Percentiles rank a stretch among this genome's conserved stretches.
Evolutionary conservation across 371 early-diverging fungal species (phyloP).

Genomic region (Dipsacomyces acuminosporus): DNA sequence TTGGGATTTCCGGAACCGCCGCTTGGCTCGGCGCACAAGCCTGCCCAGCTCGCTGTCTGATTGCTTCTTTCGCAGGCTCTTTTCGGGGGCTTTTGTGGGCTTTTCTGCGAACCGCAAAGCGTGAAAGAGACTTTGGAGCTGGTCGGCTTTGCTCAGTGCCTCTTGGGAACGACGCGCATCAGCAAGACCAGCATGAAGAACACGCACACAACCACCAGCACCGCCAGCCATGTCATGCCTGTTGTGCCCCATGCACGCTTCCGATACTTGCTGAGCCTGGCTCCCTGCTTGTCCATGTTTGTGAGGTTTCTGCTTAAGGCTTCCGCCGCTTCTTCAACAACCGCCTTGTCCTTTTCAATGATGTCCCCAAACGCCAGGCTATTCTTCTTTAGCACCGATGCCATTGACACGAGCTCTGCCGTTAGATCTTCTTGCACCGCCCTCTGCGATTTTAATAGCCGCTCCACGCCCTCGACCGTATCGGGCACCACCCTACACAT

Average conservation of each 20-base stretch:
- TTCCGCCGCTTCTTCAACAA: conserved; percentile 53
- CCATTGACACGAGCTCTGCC: conserved; percentile 60
- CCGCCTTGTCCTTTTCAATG: conserved; percentile 56
- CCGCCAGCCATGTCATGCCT: conserved; percentile 59
- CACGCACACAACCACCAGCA: conserved; percentile 59
- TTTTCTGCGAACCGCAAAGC: too few species aligned
- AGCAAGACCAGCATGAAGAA: conserved; percentile 66
- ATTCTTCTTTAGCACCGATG: conserved; percentile 60
- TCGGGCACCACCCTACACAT: conserved; percentile 26
- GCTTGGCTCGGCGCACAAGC: too few species aligned
- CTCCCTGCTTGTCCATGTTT: conserved; percentile 51
- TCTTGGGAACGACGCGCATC: conserved; percentile 64
- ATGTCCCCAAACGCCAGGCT: conserved; percentile 57
- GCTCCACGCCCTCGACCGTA: conserved; percentile 48
- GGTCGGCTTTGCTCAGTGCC: conserved; percentile 37
- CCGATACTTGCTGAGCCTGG: conserved; percentile 54
- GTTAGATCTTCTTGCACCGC: conserved; percentile 64
- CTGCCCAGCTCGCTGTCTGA: too few species aligned
- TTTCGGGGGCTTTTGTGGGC: too few species aligned
- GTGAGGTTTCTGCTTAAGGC: conserved; percentile 53
- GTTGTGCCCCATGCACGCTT: conserved; percentile 65
- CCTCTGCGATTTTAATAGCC: conserved; percentile 61
- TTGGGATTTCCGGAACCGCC: too few species aligned
- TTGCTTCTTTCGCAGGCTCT: too few species aligned
- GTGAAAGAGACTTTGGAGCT: neutral